These are phyloP conservation scores for Phytopythium kandeliae DNA, from an alignment of 352 stramenopile genomes.

Conservation along the genomic window DNA sequence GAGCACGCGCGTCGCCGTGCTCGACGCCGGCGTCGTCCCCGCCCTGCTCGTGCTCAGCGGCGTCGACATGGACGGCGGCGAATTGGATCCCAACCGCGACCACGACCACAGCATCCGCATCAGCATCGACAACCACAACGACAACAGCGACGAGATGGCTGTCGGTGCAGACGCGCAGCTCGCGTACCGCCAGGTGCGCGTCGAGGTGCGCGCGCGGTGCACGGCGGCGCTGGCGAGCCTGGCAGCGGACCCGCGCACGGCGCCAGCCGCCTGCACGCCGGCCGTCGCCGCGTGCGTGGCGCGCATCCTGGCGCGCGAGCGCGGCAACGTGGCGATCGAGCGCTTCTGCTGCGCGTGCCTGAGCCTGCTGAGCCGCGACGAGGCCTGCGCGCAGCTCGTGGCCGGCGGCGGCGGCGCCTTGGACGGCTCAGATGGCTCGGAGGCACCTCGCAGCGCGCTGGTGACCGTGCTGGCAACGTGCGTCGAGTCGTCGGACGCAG, in stretches of 20 bases:
- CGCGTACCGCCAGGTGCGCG: conserved; percentile 15
- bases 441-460: conserved; percentile 13
- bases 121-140: too few relatives aligned
- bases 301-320: conserved; percentile 40
- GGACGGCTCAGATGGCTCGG: neutral
- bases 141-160: too few relatives aligned
- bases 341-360: conserved; percentile 67
- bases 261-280: conserved; percentile 31
- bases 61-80: conserved; percentile 11
- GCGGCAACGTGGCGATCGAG: conserved; percentile 49
- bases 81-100: too few relatives aligned
- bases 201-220: conserved; percentile 54
- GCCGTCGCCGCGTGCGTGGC: conserved; percentile 56
- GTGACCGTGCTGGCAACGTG: conserved; percentile 57
- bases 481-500: conserved; percentile 46
- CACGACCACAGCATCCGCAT: too few relatives aligned
- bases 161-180: too few relatives aligned
- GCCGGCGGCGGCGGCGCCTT: conserved; percentile 11
- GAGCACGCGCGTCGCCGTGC: conserved; percentile 38
- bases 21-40: conserved; percentile 43
- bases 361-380: conserved; percentile 66
- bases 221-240: conserved; percentile 59
- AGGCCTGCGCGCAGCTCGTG: conserved; percentile 51
- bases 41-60: conserved; percentile 50
- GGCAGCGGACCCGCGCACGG: conserved; percentile 33